A percentile compares a stretch with the other conserved stretches of the same genome.
Conservation (phyloP, 2,329 filamentous ascomycete genomes). For the Talaromyces sp. region DNA sequence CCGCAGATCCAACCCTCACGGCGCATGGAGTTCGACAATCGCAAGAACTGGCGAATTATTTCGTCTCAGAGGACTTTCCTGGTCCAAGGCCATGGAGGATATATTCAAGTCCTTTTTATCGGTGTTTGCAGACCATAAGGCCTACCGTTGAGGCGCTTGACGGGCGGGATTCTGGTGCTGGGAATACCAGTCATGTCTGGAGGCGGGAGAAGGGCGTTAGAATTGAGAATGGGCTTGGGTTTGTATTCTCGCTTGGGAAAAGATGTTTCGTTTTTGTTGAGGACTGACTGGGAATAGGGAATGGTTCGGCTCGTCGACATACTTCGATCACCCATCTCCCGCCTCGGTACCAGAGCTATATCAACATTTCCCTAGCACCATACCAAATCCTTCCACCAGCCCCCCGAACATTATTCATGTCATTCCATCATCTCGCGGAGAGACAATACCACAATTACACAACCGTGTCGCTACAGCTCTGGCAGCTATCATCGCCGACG, state of each 20-base stretch:
- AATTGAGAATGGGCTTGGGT: constrained; percentile 55
- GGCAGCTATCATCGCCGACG: constrained; percentile 65
- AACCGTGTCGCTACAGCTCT: constrained; percentile 71
- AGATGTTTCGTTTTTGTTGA: background rate
- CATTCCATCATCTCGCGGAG: constrained; percentile 68
- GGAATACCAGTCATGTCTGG: background rate
- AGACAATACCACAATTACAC: constrained; percentile 76
- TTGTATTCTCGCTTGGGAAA: constrained; percentile 1
- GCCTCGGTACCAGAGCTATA: constrained; percentile 62
- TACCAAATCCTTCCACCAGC: constrained; percentile 48
- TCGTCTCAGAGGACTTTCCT: constrained; percentile 30
- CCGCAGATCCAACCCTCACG: constrained; percentile 82
- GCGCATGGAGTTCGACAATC: constrained; percentile 83
- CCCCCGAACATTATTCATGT: constrained; percentile 60
- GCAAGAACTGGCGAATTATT: constrained; percentile 62
- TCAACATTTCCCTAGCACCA: constrained; percentile 56
- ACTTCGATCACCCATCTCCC: constrained; percentile 79
- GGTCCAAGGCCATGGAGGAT: constrained; percentile 49
- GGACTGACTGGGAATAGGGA: constrained; percentile 53
- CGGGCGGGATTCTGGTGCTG: background rate
- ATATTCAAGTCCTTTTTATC: constrained; percentile 83
- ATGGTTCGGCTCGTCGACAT: constrained; percentile 79
- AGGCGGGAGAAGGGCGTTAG: constrained; percentile 40
- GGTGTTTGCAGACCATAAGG: constrained; percentile 78
- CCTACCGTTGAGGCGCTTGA: constrained; percentile 53